Evolutionary conservation across 2,329 filamentous ascomycete species (phyloP), one percentile per base, ranked within the genome.

Genomic region (Xylaria sp.): DNA sequence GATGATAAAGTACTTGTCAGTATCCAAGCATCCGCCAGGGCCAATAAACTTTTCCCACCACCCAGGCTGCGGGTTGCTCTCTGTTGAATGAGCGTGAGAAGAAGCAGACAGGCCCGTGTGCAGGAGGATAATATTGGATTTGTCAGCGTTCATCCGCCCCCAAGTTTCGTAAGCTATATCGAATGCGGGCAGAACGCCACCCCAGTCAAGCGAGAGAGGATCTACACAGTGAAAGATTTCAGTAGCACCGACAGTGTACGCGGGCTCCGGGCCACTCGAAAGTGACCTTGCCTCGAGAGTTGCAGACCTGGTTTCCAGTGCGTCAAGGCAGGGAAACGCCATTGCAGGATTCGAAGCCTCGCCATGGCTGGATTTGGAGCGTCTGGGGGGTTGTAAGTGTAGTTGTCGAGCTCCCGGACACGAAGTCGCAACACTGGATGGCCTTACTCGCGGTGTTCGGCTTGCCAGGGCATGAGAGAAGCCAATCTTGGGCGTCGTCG

Each of bases 11-110:
- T 97, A 97, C 79, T 94, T 95, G 81, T 95, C 84, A 1, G 96
- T 99, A 80, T 99, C 94, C 10, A 99, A 83, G 12, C 94, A 92
- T 23, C 87, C 87, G 0, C 92, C 94, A 0, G 94, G 92, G 0
- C 96, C 96, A 77, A 99, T 98, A 80, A 99, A 99, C 80, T 92
- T 95, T 82, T 99, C 96, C 96, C 96, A 99, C 96, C 96, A 99
- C 3, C 96, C 96, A 0, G 94, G 92, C 79, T 94, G 92, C 0
- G 93, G 88, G 80, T 99, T 99, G 10, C 86, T 84, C 62, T 88
- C 86, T n/a, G 95, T 98, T 67, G 94, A 98, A 78, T 94, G 94
- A 1, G 96, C 96, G 82, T 99, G 96, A 66, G 94, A 98, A 7
- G 94, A 98, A n/a, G 96, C 96, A 0, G 94, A 98, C 5, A 99